These are phyloP conservation scores for Coemansia umbellata DNA, from an alignment of 192 early-diverging fungal genomes.

Conservation along the genomic window DNA sequence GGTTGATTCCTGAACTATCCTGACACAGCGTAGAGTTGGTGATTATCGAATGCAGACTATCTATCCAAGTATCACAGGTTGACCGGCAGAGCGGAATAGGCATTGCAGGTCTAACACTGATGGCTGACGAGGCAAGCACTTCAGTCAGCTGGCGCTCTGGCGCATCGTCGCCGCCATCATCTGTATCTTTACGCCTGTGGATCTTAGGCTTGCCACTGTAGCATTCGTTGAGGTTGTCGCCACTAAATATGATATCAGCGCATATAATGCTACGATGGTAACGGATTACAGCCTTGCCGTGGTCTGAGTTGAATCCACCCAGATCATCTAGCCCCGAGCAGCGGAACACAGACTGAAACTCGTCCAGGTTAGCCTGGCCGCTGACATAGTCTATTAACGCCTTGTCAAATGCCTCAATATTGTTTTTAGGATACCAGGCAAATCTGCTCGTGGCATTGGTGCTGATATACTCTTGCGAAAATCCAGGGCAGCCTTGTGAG, in stretches of 20 bases:
- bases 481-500: constrained; percentile 49
- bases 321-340: constrained; percentile 41
- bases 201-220: constrained; percentile 13
- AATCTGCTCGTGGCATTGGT: constrained; percentile 44
- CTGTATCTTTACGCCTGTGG: constrained; percentile 4
- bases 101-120: constrained; percentile 6
- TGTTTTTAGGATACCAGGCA: constrained; percentile 44
- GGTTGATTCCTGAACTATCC: constrained; percentile 37
- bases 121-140: constrained; percentile 22
- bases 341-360: constrained; percentile 50
- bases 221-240: constrained; percentile 39
- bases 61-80: constrained; percentile 42
- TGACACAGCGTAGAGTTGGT: constrained; percentile 41
- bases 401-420: constrained; percentile 43
- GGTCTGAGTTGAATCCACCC: constrained; percentile 43
- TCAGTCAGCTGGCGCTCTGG: constrained; percentile 28
- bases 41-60: constrained; percentile 36
- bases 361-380: constrained; percentile 37
- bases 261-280: constrained; percentile 50
- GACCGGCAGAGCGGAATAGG: constrained; percentile 39
- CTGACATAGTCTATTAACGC: constrained; percentile 46
- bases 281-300: constrained; percentile 36
- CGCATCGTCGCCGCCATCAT: constrained; percentile 1
- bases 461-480: constrained; percentile 38
- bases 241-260: constrained; percentile 43